phyloP scores from a whole-genome alignment of 148 eudicot genomes.

The Rhododendron griersonianum region DNA sequence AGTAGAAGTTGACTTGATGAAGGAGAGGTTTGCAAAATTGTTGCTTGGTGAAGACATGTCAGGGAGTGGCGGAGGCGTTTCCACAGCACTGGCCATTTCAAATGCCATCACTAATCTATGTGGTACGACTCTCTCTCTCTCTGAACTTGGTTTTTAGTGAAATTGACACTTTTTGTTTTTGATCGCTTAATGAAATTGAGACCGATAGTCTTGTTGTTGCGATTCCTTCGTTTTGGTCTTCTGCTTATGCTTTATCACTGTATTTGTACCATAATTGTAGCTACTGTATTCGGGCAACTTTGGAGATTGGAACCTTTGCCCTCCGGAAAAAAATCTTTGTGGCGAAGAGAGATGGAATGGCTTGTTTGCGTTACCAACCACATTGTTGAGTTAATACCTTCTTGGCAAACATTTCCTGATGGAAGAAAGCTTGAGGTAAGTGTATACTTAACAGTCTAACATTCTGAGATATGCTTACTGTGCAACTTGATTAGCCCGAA shows the following conservation, averaged over 20 bases:
- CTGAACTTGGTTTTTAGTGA: background rate
- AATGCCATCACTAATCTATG: conserved; percentile 90
- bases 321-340: conserved; percentile 69
- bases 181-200: background rate
- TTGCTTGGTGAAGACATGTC: conserved; percentile 98
- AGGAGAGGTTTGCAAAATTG: conserved; percentile 87
- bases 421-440: conserved; percentile 92
- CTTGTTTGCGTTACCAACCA: conserved; percentile 85
- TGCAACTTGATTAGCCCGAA: background rate
- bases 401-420: conserved; percentile 90
- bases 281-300: conserved; percentile 84
- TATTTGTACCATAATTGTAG: conserved; percentile 24
- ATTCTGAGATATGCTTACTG: background rate
- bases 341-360: conserved; percentile 96
- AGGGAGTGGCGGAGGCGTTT: conserved; percentile 93
- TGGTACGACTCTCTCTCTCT: conserved; percentile 37
- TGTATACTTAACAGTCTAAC: background rate
- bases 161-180: background rate
- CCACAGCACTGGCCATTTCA: conserved; percentile 74
- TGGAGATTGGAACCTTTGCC: conserved; percentile 95
- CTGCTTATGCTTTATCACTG: background rate
- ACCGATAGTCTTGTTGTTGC: background rate
- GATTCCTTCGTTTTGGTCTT: background rate
- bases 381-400: conserved; percentile 82
- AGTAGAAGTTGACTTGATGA: conserved; percentile 81